phyloP scores from a whole-genome alignment of 768 basidiomycete genomes.

The Trametes meyenii region DNA sequence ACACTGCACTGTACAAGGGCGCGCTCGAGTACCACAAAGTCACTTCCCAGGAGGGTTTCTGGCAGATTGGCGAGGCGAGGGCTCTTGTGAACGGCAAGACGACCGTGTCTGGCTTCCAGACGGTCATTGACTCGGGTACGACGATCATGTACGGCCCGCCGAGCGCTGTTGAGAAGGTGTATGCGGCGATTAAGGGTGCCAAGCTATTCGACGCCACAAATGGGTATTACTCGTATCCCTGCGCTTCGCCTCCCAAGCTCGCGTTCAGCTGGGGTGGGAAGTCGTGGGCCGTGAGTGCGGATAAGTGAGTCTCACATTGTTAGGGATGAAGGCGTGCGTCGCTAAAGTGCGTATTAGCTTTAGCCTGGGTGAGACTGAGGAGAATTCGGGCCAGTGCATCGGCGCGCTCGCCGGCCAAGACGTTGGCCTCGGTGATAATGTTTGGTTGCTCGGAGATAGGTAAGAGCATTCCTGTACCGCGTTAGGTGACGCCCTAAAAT shows the following conservation, averaged over 20 bases:
- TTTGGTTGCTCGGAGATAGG: conserved; percentile 25
- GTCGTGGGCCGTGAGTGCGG: conserved; percentile 13
- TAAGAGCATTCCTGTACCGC: neutral
- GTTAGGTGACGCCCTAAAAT: neutral
- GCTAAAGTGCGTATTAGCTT: conserved; percentile 7
- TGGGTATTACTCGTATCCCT: conserved; percentile 28
- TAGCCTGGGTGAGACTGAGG: conserved; percentile 35
- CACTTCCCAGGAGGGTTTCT: conserved; percentile 18
- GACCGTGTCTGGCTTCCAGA: conserved; percentile 12
- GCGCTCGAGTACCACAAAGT: conserved; percentile 30
- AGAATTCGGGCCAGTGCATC: conserved; percentile 20
- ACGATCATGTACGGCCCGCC: conserved; percentile 33
- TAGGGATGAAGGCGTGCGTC: neutral
- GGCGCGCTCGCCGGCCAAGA: conserved; percentile 26
- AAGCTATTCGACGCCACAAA: conserved; percentile 11
- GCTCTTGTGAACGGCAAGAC: conserved; percentile 16
- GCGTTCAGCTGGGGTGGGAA: conserved; percentile 25
- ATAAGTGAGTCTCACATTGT: conserved; percentile 4
- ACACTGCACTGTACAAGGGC: conserved; percentile 37
- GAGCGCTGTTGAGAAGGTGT: conserved; percentile 24
- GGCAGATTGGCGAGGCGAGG: conserved; percentile 16
- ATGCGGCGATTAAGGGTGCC: conserved; percentile 24
- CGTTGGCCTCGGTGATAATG: conserved; percentile 17
- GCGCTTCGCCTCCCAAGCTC: conserved; percentile 5
- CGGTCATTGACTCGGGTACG: conserved; percentile 34